phyloP scores from a whole-genome alignment of 352 stramenopile species.

The Phytophthora lateralis region DNA sequence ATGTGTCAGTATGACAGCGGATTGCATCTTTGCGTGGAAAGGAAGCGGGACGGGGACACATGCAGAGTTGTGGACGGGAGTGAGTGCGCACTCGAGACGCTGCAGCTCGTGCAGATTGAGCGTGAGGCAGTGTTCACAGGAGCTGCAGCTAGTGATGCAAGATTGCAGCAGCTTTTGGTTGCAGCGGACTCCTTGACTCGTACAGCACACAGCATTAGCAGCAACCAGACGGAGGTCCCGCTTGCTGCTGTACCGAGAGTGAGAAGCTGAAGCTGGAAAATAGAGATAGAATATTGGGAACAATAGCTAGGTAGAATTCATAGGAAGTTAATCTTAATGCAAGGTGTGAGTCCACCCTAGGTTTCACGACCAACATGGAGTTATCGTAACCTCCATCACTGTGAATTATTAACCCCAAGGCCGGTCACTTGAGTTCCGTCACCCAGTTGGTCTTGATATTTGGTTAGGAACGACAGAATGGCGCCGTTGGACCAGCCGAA shows the following conservation, averaged over 20 bases:
- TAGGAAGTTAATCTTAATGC: slow-evolving; percentile 11
- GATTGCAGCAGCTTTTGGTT: slow-evolving; percentile 18
- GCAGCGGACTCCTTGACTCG: slow-evolving; percentile 15
- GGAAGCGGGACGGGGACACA: slow-evolving; percentile 18
- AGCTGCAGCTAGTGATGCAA: neutral
- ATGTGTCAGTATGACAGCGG: slow-evolving; percentile 47
- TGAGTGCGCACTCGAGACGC: slow-evolving; percentile 20
- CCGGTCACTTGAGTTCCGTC: neutral
- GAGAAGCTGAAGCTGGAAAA: slow-evolving; percentile 18
- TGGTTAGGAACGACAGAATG: slow-evolving; percentile 81
- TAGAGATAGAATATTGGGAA: slow-evolving; percentile 6
- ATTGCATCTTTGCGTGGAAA: slow-evolving; percentile 50
- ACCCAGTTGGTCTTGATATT: slow-evolving; percentile 52
- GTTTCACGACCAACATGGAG: neutral
- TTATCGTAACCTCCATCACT: neutral
- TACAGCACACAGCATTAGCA: slow-evolving; percentile 8
- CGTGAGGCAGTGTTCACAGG: slow-evolving; percentile 8
- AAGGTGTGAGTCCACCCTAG: neutral
- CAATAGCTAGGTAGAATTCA: slow-evolving; percentile 6
- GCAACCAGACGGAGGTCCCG: slow-evolving; percentile 12
- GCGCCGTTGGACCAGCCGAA: slow-evolving; percentile 89
- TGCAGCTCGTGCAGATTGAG: slow-evolving; percentile 47
- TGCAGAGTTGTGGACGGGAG: slow-evolving; percentile 6
- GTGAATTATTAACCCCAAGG: neutral
- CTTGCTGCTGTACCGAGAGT: slow-evolving; percentile 18